Conservation (phyloP, 257 asterid genomes). For the Eustoma russellianum region DNA sequence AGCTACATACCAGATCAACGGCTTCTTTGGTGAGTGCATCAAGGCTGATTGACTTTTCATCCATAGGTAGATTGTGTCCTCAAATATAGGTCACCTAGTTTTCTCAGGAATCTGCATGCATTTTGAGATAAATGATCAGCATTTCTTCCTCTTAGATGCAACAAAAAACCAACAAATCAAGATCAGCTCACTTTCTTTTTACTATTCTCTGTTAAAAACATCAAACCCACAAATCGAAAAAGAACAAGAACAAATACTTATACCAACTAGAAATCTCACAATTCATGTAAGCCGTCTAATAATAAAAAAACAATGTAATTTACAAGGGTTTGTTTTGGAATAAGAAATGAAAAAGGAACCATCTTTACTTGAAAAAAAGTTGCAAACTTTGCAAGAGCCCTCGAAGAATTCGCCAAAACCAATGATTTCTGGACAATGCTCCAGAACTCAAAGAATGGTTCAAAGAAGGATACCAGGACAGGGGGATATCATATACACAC, state of each 20-base stretch:
- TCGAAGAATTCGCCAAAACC: background rate
- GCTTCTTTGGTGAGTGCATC: constrained; percentile 39
- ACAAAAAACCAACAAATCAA: background rate
- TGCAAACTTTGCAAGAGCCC: constrained; percentile 1
- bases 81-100: constrained; percentile 8
- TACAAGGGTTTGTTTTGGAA: no score
- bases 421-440: background rate
- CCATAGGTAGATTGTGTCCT: constrained; percentile 14
- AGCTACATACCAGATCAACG: constrained; percentile 44
- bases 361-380: constrained; percentile 1
- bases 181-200: background rate
- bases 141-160: background rate
- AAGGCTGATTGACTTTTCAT: constrained; percentile 31
- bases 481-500: background rate
- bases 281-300: no score
- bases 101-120: constrained; percentile 19
- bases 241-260: no score
- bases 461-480: background rate
- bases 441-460: background rate
- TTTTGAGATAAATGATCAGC: background rate
- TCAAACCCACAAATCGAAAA: no score
- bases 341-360: no score
- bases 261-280: no score
- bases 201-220: no score
- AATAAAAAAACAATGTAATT: no score